Evolutionary conservation across 768 basidiomycete species (phyloP).

Genomic region (Trametes villosa): DNA sequence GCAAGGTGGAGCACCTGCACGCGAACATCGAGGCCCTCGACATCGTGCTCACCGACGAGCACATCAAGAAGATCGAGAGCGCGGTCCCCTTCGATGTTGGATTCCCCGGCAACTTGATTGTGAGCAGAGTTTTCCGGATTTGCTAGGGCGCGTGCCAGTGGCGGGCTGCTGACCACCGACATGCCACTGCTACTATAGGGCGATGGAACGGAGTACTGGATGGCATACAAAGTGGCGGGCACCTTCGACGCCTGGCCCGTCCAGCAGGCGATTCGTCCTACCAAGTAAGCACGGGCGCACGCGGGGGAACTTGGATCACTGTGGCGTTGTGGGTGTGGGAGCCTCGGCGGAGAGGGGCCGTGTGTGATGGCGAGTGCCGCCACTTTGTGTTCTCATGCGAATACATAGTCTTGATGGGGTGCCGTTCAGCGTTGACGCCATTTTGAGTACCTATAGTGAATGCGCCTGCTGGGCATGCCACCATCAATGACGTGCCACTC

Average conservation of each 20-base stretch:
- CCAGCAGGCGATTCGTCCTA: constrained; percentile 24
- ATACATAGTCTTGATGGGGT: too few relatives aligned
- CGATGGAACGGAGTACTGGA: constrained; percentile 8
- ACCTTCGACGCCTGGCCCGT: constrained; percentile 32
- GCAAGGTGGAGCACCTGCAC: constrained; percentile 55
- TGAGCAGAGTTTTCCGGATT: constrained; percentile 31
- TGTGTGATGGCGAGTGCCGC: too few relatives aligned
- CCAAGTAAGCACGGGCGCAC: too few relatives aligned
- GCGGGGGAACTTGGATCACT: too few relatives aligned
- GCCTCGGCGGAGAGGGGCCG: too few relatives aligned
- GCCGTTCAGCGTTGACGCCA: too few relatives aligned
- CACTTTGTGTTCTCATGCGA: too few relatives aligned
- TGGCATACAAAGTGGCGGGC: constrained; percentile 18
- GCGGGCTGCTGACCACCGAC: background rate
- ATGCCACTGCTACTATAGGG: background rate
- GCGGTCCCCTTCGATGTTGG: constrained; percentile 49
- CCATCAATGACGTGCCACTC: too few relatives aligned
- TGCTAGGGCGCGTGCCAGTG: too few relatives aligned
- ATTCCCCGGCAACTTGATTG: constrained; percentile 44
- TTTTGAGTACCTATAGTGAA: too few relatives aligned
- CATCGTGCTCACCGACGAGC: constrained; percentile 48
- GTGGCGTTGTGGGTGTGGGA: too few relatives aligned
- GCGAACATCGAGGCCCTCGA: constrained; percentile 56
- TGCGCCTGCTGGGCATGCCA: too few relatives aligned
- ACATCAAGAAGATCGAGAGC: constrained; percentile 50